Evolutionary conservation across 106 monocot genomes (phyloP).

Genomic region (Allium cepa): DNA sequence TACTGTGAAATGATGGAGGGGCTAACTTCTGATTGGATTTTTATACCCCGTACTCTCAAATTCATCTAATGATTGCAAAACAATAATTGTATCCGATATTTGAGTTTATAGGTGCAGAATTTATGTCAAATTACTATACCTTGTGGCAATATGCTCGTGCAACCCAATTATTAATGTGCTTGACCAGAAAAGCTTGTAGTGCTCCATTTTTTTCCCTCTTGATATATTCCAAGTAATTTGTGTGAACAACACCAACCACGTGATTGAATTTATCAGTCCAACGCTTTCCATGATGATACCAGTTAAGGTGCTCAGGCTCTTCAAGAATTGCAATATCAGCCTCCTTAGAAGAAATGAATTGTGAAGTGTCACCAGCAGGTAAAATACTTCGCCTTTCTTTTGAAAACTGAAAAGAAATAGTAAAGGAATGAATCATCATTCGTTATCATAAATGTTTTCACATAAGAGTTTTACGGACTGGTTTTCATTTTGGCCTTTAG

Average conservation of each 20-base stretch:
- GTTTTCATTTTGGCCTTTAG: too few species aligned
- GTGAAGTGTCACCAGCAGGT: constrained; percentile 93
- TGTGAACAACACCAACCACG: constrained; percentile 94
- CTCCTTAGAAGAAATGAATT: constrained; percentile 80
- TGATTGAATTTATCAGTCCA: constrained; percentile 99
- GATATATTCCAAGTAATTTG: constrained; percentile 99
- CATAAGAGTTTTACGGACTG: too few species aligned
- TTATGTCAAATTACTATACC: constrained; percentile 26
- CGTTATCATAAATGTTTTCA: too few species aligned
- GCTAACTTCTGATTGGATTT: neutral
- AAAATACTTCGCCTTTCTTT: constrained; percentile 95
- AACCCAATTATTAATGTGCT: constrained; percentile 93
- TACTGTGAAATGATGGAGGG: neutral
- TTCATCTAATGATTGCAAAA: too few species aligned
- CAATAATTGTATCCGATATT: too few species aligned
- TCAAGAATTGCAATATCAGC: constrained; percentile 98
- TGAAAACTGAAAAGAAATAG: constrained; percentile 48
- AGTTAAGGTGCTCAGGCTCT: constrained; percentile 98
- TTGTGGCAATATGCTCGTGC: constrained; percentile 85
- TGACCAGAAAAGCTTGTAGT: constrained; percentile 89
- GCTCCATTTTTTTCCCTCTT: constrained; percentile 97
- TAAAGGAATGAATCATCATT: too few species aligned
- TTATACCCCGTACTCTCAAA: too few species aligned
- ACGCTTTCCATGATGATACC: constrained; percentile 98
- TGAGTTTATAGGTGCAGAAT: too few species aligned